phyloP scores from a whole-genome alignment of 2,329 filamentous ascomycete genomes.

The Exophiala sp. region DNA sequence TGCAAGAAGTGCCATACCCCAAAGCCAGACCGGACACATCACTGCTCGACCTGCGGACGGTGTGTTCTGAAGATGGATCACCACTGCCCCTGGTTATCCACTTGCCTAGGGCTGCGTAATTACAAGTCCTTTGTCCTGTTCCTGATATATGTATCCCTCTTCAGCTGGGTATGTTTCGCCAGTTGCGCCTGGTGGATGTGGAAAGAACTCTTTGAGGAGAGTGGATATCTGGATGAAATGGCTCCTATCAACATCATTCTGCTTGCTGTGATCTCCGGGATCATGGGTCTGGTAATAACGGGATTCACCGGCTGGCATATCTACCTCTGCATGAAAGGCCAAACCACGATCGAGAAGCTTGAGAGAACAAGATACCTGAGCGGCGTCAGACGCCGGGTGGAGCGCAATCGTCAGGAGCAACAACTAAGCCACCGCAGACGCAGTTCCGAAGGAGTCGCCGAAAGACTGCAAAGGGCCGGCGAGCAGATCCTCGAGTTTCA shows the following conservation, averaged over 20 bases:
- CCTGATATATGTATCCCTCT: constrained; percentile 78
- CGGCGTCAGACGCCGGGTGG: constrained; percentile 65
- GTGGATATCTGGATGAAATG: constrained; percentile 65
- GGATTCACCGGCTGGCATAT: constrained; percentile 93
- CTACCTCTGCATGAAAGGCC: constrained; percentile 66
- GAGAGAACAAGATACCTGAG: constrained; percentile 94
- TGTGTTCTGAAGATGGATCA: constrained; percentile 99
- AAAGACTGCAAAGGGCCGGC: constrained; percentile 54
- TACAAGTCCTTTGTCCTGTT: constrained; percentile 95
- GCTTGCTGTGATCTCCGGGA: constrained; percentile 76
- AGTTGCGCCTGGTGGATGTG: constrained; percentile 77
- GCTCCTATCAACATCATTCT: constrained; percentile 89
- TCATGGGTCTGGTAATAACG: constrained; percentile 81
- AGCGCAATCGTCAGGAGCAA: constrained; percentile 55
- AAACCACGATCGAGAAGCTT: constrained; percentile 93
- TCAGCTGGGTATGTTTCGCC: constrained; percentile 76
- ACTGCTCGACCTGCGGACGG: constrained; percentile 88
- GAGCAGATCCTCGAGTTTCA: constrained; percentile 76
- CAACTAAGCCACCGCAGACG: constrained; percentile 42
- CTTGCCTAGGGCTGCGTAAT: constrained; percentile 87
- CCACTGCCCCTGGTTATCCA: constrained; percentile 96
- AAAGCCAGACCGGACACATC: constrained; percentile 93
- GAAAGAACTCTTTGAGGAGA: constrained; percentile 67
- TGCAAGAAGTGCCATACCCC: constrained; percentile 96
- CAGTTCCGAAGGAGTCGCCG: constrained; percentile 29